Evolutionary conservation across 352 stramenopile genomes (phyloP), one percentile per base, ranked within the genome.

Genomic region (Phytophthora constricta): DNA sequence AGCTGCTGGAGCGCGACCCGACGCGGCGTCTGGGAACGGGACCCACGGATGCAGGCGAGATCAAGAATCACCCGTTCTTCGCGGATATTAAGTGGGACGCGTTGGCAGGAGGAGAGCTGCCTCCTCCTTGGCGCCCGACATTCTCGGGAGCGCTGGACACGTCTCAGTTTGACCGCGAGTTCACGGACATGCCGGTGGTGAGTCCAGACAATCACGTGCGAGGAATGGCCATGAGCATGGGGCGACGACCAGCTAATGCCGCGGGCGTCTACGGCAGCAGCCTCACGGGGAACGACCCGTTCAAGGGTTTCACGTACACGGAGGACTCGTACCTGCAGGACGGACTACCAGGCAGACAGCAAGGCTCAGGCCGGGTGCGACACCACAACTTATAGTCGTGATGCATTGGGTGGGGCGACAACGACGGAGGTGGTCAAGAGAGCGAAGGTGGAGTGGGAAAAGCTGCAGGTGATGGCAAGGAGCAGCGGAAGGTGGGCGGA

Each of bases 141-240:
- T 97, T 99, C 64, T 93, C 88, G 20, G 88, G 92, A 22, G 96
- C 83, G 42, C 76, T 98, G n/a, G 96, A 99, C 82, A 99, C 96
- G 39, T 98, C 94, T 58, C 96, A 99, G 82, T 99, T 99, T 59
- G 97, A 99, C 82, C 86, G 89, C 56, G 97, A 99, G 76, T 98
- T 98, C 62, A 99, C 97, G 0, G 95, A 91, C 59, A 98, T 99
- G 94, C 97, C 97, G 9, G 90, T 99, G 28, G 87, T 97, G 67
- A 98, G 89, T 58, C 95, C 96, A 0, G 90, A 95, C 69, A 91
- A 90, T 65, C 68, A 89, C 34, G 77, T 79, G n/a, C 81, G 70
- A 7, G 79, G 80, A 33, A 85, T 89, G 57, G 77, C 73, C 1
- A 87, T 92, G 83, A 62, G 73, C 1, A 66, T 82, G 63, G 61